phyloP scores from a whole-genome alignment of 306 rosid species.

The Vachellia collinsii region DNA sequence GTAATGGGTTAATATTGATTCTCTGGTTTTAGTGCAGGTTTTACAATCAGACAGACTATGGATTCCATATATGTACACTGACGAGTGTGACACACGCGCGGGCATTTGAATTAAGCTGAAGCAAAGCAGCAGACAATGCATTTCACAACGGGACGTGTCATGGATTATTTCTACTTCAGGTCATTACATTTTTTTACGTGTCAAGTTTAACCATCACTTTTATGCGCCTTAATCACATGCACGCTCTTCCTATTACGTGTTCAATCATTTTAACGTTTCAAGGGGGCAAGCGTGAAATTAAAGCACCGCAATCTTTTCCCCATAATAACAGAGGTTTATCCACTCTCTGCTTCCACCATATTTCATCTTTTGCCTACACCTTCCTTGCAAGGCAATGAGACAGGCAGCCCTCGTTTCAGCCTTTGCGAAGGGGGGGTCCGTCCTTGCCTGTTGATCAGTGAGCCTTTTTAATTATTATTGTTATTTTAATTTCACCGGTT shows the following conservation, averaged over 20 bases:
- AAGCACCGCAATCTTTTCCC: constrained; percentile 44
- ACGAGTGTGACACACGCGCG: background rate
- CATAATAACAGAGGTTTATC: background rate
- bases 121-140: background rate
- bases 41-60: too few relatives aligned
- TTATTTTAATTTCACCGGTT: too few relatives aligned
- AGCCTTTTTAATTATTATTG: too few relatives aligned
- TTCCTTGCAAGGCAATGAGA: constrained; percentile 33
- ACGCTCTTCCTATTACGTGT: background rate
- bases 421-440: background rate
- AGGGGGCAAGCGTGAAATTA: background rate
- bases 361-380: background rate
- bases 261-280: background rate
- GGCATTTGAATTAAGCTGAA: background rate
- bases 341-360: background rate
- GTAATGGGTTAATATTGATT: too few relatives aligned
- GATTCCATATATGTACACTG: background rate
- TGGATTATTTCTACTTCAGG: background rate
- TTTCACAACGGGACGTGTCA: background rate
- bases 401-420: background rate
- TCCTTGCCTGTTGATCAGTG: background rate
- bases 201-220: background rate
- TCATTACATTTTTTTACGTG: background rate
- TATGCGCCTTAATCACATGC: background rate
- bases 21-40: too few relatives aligned